Base-by-base conservation (phyloP, 345 rosid genomes). In the Acer negundo region DNA sequence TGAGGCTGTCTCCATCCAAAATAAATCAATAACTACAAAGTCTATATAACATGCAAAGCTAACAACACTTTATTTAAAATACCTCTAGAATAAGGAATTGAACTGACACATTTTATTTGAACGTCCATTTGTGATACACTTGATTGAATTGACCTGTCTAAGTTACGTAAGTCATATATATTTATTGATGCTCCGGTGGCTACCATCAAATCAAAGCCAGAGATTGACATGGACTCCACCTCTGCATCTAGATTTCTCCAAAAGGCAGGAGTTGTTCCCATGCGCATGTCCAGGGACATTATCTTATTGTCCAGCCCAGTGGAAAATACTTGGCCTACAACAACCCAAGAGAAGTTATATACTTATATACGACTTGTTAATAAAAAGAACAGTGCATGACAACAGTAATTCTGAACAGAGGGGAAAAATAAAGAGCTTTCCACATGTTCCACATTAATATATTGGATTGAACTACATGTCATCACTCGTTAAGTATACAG, bases 281-380 rank as follows among this genome's bases (percentile, higher is more conserved):
- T 81, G 51, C 93, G 83, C 19, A 61, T 75, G 86, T 94, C 99
- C 98, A 97, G 90, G 42, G 84, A 81, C 71, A 79, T 85, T 70
- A 92, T 81, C 87, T 76, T 91, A 77, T 87, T 92, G 90, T 97
- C 99, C 81, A 91, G 85, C 24, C 98, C 94, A 49, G 95, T 79
- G 61, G 92, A 88, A 74, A 97, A 73, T 42, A 89, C 84, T 80
- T 80, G 91, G 80, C 92, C 99, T 97, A 74, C 62, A 76, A 55
- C 65, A 81, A 65, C 38, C 24, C 80, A 40, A 62, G 63, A 69
- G 38, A 68, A 72, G 6, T 4, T 66, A 53, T 3, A 10, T 28
- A 11, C 19, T 4, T 66, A 53, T 3, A 10, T 28, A 11, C 19
- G 5, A n/a, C 9, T 62, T 10, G 28, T 26, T 24, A 15, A 56